phyloP scores from a whole-genome alignment of 352 stramenopile species.

The Phytophthora syringae region DNA sequence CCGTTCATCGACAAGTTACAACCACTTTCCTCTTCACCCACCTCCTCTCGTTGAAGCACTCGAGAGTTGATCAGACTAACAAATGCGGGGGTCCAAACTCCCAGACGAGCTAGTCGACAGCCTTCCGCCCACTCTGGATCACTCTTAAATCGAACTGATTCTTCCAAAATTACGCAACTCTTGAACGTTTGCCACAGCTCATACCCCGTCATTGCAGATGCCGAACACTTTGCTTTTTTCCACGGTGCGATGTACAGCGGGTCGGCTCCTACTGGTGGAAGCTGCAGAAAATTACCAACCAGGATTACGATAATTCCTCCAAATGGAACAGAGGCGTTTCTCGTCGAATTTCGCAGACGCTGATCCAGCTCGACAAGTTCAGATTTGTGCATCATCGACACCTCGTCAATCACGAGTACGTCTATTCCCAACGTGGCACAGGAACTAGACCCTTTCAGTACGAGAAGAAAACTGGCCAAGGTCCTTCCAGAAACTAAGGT shows the following conservation, averaged over 20 bases:
- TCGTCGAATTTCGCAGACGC: neutral
- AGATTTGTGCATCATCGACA: neutral
- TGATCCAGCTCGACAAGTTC: neutral
- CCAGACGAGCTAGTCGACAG: neutral
- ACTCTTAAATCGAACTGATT: constrained; percentile 5
- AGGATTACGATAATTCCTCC: neutral
- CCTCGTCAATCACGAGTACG: neutral
- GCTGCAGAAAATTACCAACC: constrained; percentile 2
- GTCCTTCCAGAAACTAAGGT: neutral
- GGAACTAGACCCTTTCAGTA: neutral
- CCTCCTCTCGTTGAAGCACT: too few relatives aligned
- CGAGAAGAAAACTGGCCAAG: neutral
- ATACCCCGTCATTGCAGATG: neutral
- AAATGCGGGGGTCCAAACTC: constrained; percentile 4
- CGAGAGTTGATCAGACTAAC: neutral
- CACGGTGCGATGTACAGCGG: neutral
- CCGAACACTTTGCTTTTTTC: neutral
- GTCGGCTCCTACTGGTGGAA: neutral
- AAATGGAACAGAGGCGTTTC: neutral
- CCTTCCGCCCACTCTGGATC: constrained; percentile 4
- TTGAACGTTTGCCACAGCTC: constrained; percentile 3
- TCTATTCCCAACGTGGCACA: neutral
- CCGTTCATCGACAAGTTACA: too few relatives aligned
- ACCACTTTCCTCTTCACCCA: too few relatives aligned
- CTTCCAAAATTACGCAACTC: neutral